Evolutionary conservation across 1,284 basidiomycete genomes (phyloP), one percentile per base, ranked within the genome.

Genomic region (Trichosporon ovoides): DNA sequence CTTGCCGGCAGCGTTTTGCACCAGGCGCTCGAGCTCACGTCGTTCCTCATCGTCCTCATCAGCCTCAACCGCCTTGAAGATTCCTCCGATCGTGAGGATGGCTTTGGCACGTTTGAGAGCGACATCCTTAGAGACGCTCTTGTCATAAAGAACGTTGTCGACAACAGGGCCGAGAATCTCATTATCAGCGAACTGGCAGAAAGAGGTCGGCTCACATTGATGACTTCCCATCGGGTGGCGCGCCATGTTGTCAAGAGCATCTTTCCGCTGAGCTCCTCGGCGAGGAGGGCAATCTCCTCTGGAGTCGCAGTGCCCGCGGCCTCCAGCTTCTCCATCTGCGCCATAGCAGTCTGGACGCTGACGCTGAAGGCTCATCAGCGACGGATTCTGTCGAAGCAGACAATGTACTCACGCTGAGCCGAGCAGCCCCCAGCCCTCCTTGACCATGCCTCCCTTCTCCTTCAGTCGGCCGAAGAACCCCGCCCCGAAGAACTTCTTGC

Each of bases 261-360:
- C 87, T 94, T 97, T 60, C 91, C 91, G 16, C 91, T 95, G 68
- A 98, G 84, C 68, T 98, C 96, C 81, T 89, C 87, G 74, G 98
- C 95, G 48, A 98, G 78, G 18, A 88, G 87, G 58, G 87, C 83
- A 19, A 94, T 77, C 72, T 95, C 87, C 57, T 93, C 92, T 67
- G 90, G 88, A 3, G 81, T 82, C 2, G 90, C 80, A 57, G 75
- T 94, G 22, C 91, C 92, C 72, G 89, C 93, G 46, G 87, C 85
- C 75, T 96, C 91, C 37, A 90, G 79, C 68, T 85, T 87, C 73
- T 95, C 89, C 85, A 98, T 91, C 79, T 98, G 93, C 80, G 91
- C 78, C 80, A 83, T 81, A 7, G 75, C 75, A n/a, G 66, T 65
- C 62, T 83, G 88, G 51, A 86, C 88, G 55, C 85, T 86, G 63